Conservation (phyloP, 768 basidiomycete genomes). For the Phylloporus arenicola region DNA sequence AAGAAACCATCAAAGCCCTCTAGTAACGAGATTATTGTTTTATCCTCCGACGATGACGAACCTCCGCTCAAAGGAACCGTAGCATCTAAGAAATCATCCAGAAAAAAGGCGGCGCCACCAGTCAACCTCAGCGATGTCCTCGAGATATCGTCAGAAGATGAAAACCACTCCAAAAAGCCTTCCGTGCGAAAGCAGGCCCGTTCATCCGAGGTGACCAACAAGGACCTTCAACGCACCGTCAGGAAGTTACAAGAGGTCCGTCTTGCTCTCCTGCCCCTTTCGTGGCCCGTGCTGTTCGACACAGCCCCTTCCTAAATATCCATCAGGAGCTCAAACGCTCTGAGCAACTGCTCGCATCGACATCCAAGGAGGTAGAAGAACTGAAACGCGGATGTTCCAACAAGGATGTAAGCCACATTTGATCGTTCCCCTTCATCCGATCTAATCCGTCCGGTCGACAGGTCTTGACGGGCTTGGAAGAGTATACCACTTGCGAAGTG, state of each 20-base stretch:
- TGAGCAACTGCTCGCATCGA: slow-evolving; percentile 4
- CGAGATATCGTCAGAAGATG: slow-evolving; percentile 58
- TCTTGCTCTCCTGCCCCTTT: neutral
- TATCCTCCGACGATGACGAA: slow-evolving; percentile 32
- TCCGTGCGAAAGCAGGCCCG: slow-evolving; percentile 14
- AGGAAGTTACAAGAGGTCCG: slow-evolving; percentile 42
- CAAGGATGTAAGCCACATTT: slow-evolving; percentile 4
- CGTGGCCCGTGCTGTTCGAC: neutral
- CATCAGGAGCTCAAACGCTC: slow-evolving; percentile 19
- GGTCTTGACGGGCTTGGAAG: slow-evolving; percentile 46
- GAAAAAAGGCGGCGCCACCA: slow-evolving; percentile 12
- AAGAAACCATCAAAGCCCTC: slow-evolving; percentile 15
- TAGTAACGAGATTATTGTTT: slow-evolving; percentile 27
- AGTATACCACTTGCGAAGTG: slow-evolving; percentile 56
- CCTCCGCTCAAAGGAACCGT: slow-evolving; percentile 17
- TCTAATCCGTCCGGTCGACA: slow-evolving; percentile 15
- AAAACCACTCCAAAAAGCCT: slow-evolving; percentile 16
- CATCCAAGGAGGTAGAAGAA: slow-evolving; percentile 16
- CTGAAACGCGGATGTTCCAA: slow-evolving; percentile 12
- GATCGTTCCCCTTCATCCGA: neutral
- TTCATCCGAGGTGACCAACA: slow-evolving; percentile 9
- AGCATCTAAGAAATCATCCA: slow-evolving; percentile 14
- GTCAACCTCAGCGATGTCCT: slow-evolving; percentile 37
- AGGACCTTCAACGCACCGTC: slow-evolving; percentile 36
- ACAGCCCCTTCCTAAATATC: neutral